These are phyloP conservation scores for Neotropicomus parvogracilis DNA, from an alignment of 1,284 basidiomycete genomes.

Conservation along the genomic window DNA sequence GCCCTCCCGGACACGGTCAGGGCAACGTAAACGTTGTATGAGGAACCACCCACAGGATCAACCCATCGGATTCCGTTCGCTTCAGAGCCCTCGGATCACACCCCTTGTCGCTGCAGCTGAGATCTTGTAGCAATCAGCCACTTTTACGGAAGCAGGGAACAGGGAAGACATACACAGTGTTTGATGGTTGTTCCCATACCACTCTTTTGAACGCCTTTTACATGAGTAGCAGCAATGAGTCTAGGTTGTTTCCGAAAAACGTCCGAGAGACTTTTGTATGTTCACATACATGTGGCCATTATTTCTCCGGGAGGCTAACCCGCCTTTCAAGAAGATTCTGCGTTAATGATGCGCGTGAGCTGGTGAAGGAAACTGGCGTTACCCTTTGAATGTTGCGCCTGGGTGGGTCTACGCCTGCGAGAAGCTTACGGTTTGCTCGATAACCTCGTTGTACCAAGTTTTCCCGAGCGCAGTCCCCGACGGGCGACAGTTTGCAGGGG, in stretches of 20 bases:
- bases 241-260: constrained; percentile 77
- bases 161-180: constrained; percentile 48
- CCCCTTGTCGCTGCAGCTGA: constrained; percentile 68
- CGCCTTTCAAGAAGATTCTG: constrained; percentile 71
- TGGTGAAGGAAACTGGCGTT: constrained; percentile 47
- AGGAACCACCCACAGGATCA: constrained; percentile 65
- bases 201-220: constrained; percentile 67
- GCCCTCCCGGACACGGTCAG: constrained; percentile 63
- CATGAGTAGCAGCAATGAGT: constrained; percentile 65
- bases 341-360: constrained; percentile 5
- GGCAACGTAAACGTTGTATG: constrained; percentile 64
- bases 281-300: constrained; percentile 9
- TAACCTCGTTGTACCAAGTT: constrained; percentile 68
- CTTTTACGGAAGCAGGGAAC: neutral
- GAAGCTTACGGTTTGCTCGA: constrained; percentile 59
- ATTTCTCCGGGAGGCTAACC: constrained; percentile 36
- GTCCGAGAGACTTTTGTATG: constrained; percentile 54
- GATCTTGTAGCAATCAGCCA: neutral
- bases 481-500: constrained; percentile 60
- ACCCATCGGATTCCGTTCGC: constrained; percentile 74
- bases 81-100: constrained; percentile 68
- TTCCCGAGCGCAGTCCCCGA: constrained; percentile 72
- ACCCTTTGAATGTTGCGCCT: too few relatives aligned
- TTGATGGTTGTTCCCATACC: constrained; percentile 73
- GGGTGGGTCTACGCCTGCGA: constrained; percentile 75